Evolutionary conservation across 2,329 filamentous ascomycete species (phyloP).

Genomic region (Cladophialophora immunda): DNA sequence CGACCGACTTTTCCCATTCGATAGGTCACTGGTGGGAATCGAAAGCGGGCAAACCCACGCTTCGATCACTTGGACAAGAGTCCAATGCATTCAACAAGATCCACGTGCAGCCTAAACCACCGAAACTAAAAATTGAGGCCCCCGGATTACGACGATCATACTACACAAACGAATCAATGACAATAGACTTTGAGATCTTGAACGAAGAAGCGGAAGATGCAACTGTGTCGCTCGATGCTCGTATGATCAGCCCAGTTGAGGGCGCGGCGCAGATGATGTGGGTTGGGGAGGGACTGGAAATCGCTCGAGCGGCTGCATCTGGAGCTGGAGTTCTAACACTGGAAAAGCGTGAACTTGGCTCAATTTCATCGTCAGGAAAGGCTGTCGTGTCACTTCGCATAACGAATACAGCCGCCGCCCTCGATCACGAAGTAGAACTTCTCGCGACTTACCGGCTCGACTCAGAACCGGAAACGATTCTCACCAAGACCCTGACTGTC

Average conservation of each 20-base stretch:
- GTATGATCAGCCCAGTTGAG: constrained; percentile 67
- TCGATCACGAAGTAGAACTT: constrained; percentile 74
- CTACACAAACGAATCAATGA: constrained; percentile 82
- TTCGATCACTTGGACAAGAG: constrained; percentile 54
- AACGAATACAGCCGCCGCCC: constrained; percentile 61
- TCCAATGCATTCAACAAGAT: constrained; percentile 63
- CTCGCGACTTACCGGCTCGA: constrained; percentile 79
- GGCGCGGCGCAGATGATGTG: constrained; percentile 57
- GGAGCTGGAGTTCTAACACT: constrained; percentile 21
- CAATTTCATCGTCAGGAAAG: constrained; percentile 45
- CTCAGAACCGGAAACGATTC: constrained; percentile 80
- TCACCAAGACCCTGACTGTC: constrained; percentile 75
- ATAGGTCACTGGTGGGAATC: constrained; percentile 55
- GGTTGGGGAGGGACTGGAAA: constrained; percentile 49
- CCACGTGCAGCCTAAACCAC: constrained; percentile 84
- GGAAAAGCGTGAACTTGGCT: constrained; percentile 27
- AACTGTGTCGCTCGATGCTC: constrained; percentile 73
- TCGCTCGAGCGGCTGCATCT: constrained; percentile 38
- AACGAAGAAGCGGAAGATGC: constrained; percentile 87
- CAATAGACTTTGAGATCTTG: constrained; percentile 72
- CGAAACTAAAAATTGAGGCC: constrained; percentile 82
- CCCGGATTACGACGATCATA: constrained; percentile 73
- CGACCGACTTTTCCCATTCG: constrained; percentile 53
- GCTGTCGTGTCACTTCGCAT: constrained; percentile 53
- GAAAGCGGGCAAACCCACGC: constrained; percentile 46